phyloP scores from a whole-genome alignment of 192 early-diverging fungal genomes.

The Linderina pennispora region DNA sequence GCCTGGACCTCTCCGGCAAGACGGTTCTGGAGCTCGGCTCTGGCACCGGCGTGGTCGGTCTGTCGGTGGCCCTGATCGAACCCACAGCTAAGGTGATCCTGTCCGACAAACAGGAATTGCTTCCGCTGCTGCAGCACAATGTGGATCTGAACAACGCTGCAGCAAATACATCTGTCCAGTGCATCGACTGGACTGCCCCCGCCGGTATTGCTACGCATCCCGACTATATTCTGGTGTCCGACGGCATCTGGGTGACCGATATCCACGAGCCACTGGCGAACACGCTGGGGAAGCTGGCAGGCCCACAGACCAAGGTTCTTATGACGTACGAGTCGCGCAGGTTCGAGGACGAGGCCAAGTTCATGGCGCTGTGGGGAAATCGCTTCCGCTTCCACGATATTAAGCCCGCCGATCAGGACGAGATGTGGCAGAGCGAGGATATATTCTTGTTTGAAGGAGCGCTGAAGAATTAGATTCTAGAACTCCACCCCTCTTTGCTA shows the following conservation, averaged over 20 bases:
- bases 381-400: conserved; percentile 34
- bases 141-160: conserved; percentile 10
- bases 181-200: conserved; percentile 10
- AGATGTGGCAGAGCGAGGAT: conserved; percentile 34
- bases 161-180: conserved; percentile 4
- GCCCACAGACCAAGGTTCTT: conserved; percentile 11
- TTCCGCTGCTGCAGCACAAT: conserved; percentile 24
- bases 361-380: conserved; percentile 27
- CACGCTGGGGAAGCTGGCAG: conserved; percentile 13
- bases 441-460: conserved; percentile 23
- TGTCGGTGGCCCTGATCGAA: conserved; percentile 17
- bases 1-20: conserved; percentile 15
- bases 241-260: conserved; percentile 25
- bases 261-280: conserved; percentile 29
- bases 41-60: conserved; percentile 32
- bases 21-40: conserved; percentile 30
- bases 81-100: conserved; percentile 14
- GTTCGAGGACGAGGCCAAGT: conserved; percentile 34
- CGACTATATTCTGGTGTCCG: conserved; percentile 33
- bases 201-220: neutral
- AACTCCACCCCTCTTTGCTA: no score
- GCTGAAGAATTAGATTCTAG: no score
- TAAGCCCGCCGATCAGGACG: conserved; percentile 34
- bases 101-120: conserved; percentile 24
- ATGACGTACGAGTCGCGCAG: conserved; percentile 22